phyloP scores from a whole-genome alignment of 345 rosid species.

The Citrus sp. region DNA sequence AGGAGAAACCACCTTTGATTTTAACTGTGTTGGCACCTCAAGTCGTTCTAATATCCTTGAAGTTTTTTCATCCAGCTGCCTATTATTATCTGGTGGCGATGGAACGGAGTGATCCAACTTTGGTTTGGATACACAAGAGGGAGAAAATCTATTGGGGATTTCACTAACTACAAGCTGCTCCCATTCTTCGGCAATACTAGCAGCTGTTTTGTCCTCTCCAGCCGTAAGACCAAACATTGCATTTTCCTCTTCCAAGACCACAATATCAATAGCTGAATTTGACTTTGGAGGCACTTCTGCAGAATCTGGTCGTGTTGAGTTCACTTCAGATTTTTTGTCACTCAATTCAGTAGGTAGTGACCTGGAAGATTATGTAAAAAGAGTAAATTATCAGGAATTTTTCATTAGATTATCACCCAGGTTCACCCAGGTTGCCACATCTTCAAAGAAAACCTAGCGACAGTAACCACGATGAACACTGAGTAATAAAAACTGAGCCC shows the following conservation, averaged over 20 bases:
- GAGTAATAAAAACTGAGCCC: not conserved
- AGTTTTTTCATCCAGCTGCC: constrained; percentile 54
- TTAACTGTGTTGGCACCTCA: constrained; percentile 66
- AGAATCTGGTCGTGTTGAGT: constrained; percentile 26
- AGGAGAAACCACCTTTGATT: constrained; percentile 50
- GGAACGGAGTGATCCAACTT: constrained; percentile 27
- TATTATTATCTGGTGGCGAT: constrained; percentile 42
- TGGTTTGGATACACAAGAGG: constrained; percentile 39
- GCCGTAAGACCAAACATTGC: constrained; percentile 20
- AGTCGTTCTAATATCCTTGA: constrained; percentile 82
- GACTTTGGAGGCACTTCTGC: constrained; percentile 20
- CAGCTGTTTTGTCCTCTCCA: constrained; percentile 33
- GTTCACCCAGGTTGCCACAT: too few species aligned
- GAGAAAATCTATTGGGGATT: constrained; percentile 39
- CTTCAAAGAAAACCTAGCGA: not conserved
- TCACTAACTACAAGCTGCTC: constrained; percentile 70
- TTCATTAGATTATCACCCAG: not conserved
- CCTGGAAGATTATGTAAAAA: constrained; percentile 29
- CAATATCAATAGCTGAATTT: constrained; percentile 14
- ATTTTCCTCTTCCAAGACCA: constrained; percentile 28
- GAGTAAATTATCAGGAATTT: constrained; percentile 12
- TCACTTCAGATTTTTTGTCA: constrained; percentile 32
- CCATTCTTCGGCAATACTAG: constrained; percentile 77
- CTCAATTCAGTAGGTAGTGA: constrained; percentile 32
- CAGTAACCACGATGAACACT: not conserved